phyloP scores from a whole-genome alignment of 139 green algal genomes.

The Chlamydomonas schloesseri region DNA sequence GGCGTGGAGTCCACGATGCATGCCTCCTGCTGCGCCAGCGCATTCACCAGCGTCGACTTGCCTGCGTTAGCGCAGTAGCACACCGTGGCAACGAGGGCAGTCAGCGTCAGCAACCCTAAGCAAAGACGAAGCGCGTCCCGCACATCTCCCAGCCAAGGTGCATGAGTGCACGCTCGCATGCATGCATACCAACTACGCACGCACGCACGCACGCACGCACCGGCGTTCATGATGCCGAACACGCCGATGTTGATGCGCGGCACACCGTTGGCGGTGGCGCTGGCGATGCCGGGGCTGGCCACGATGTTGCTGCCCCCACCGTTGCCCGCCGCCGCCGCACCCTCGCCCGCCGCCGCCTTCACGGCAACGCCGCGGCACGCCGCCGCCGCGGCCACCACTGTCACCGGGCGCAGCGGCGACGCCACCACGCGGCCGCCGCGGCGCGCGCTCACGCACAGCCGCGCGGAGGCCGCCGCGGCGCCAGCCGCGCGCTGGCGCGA shows the following conservation, averaged over 20 bases:
- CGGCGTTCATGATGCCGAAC: slow-evolving; percentile 81
- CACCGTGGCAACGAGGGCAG: too few species aligned
- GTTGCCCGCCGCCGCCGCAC: too few species aligned
- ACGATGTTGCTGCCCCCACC: too few species aligned
- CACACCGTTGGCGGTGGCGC: slow-evolving; percentile 55
- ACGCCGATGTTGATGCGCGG: slow-evolving; percentile 77
- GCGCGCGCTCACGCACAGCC: background rate
- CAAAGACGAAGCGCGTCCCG: too few species aligned
- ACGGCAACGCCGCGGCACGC: background rate
- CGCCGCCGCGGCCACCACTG: too few species aligned
- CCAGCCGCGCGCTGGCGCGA: background rate
- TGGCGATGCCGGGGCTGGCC: background rate
- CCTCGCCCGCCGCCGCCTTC: background rate
- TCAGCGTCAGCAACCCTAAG: too few species aligned
- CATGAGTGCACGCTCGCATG: too few species aligned
- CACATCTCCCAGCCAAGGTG: too few species aligned
- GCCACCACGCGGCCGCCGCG: background rate
- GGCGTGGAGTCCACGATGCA: slow-evolving; percentile 77
- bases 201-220: slow-evolving; percentile 68
- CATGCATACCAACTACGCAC: too few species aligned
- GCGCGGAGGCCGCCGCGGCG: background rate
- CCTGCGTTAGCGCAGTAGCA: background rate
- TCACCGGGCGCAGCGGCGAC: background rate
- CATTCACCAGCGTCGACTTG: slow-evolving; percentile 74
- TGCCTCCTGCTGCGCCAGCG: slow-evolving; percentile 73